Conservation (phyloP, 192 early-diverging fungal genomes). For the Mortierella hygrophila region DNA sequence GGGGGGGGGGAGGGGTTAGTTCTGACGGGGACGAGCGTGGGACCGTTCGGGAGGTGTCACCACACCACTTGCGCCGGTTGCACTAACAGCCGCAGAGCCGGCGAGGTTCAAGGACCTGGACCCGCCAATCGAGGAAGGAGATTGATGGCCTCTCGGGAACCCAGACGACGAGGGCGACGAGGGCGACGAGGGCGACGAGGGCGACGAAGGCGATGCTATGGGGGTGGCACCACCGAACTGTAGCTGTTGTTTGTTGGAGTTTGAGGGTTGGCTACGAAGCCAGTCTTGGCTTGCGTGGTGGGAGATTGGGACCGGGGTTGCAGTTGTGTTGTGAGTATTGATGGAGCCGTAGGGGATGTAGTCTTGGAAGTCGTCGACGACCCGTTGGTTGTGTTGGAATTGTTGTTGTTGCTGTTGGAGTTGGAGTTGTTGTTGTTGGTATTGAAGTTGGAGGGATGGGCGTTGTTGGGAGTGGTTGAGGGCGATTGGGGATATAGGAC, state of each 20-base stretch:
- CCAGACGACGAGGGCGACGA: not conserved
- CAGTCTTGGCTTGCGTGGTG: slow-evolving; percentile 1
- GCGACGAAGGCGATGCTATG: not conserved
- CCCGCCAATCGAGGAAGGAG: not conserved
- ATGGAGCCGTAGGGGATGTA: not conserved
- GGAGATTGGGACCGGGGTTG: not conserved
- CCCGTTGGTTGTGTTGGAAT: not conserved
- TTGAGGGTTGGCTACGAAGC: not conserved
- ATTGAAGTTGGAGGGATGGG: slow-evolving; percentile 1
- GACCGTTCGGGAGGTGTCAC: slow-evolving; percentile 1
- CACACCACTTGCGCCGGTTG: not conserved
- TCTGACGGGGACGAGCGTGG: not conserved
- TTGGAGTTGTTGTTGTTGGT: not conserved
- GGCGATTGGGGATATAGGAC: not conserved
- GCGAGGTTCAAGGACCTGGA: not conserved
- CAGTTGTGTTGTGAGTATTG: not conserved
- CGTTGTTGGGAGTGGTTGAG: slow-evolving; percentile 1
- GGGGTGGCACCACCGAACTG: not conserved
- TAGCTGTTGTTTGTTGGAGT: not conserved
- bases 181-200: not conserved
- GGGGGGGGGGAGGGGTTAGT: not conserved
- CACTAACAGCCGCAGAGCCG: not conserved
- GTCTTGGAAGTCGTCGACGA: not conserved
- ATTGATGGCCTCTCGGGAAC: not conserved
- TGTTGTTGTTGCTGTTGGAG: not conserved